These are phyloP conservation scores for Cucumis sativus DNA, from an alignment of 306 rosid species.

Conservation along the genomic window DNA sequence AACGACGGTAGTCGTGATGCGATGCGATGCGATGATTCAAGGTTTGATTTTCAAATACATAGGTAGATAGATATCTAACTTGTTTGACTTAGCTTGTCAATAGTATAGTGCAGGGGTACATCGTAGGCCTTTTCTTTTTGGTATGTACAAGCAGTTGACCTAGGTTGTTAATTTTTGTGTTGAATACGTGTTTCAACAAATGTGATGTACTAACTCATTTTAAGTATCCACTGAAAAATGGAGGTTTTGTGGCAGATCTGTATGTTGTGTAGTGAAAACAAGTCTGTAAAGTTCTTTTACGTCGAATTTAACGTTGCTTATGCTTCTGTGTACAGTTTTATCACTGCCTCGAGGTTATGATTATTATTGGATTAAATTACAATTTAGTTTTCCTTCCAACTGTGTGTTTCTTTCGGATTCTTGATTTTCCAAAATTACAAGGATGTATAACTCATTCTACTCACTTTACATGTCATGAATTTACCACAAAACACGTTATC, in stretches of 20 bases:
- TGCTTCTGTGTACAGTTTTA: neutral
- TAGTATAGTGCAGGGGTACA: neutral
- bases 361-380: neutral
- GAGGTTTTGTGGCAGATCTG: neutral
- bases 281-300: neutral
- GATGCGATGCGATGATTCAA: neutral
- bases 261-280: neutral
- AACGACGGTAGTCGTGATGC: neutral
- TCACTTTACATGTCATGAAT: no score
- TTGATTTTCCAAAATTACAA: no score
- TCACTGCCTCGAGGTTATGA: neutral
- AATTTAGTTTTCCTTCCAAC: no score
- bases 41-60: neutral
- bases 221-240: neutral
- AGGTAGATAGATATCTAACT: conserved; percentile 1
- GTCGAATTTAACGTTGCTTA: neutral
- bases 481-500: no score
- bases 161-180: neutral
- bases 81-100: neutral
- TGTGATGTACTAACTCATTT: neutral
- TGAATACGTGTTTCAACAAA: neutral
- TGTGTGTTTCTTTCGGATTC: no score
- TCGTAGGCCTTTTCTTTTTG: neutral
- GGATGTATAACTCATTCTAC: no score
- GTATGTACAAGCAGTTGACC: neutral